Base-by-base conservation (phyloP, 129 eudicot genomes). In the Flaveria bidentis region DNA sequence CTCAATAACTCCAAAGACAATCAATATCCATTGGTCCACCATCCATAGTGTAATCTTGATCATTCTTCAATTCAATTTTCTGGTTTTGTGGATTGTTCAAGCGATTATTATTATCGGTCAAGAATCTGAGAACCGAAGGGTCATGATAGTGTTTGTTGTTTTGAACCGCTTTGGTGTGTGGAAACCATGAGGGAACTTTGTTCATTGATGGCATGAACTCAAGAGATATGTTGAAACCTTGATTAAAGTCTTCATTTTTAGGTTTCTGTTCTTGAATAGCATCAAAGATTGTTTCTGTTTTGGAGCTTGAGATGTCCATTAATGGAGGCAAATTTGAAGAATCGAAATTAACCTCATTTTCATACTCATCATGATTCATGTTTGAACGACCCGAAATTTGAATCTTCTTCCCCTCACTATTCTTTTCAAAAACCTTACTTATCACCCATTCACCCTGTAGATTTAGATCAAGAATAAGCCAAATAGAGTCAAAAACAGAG, bases 401-500 rank as follows among this genome's bases (percentile, higher is more conserved):
- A 14, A 78, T 76, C 56, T 87, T 89, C 20, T 86, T 84, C 67
- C 85, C 91, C 46, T 82, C 87, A 15, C 71, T 60, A 62, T 62
- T 76, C 82, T 92, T 92, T 55, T 87, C 85, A 45, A 92, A 92
- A 16, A 92, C 50, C 78, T 89, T 86, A 33, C 88, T 86, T 22
- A 92, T 83, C 15, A 90, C 98, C 96, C 98, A 90, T 45, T 90
- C 96, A 66, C 90, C 88, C 98, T 92, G 86, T 25, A 73, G 75
- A 76, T 50, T 47, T 9, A 76, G 58, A 74, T 6, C 53, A 42
- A 28, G 10, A 61, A 16, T 6, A 2, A 62, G 5, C 22, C 63
- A 69, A 15, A 30, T 18, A 73, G 63, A 33, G 41, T 60, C 50
- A 36, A 36, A 36, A 5, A 36, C 41, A 36, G 41, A 36, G 41